Conservation (phyloP, 140 eudicot genomes). For the Ambrosia hybrid region DNA sequence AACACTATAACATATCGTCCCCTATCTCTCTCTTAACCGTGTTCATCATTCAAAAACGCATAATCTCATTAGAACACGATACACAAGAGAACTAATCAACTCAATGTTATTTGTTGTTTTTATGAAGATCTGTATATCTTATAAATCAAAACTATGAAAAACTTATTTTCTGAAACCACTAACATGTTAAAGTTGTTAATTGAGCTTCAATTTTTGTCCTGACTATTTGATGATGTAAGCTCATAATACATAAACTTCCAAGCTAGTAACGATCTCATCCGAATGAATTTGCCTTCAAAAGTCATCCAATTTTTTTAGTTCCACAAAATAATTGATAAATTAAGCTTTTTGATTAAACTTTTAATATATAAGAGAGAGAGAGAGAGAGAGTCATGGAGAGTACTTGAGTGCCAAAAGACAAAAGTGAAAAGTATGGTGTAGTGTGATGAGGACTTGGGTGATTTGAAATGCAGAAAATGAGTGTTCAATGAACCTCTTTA, state of each 20-base stretch:
- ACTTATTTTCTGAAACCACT: too few species aligned
- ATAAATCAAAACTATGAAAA: too few species aligned
- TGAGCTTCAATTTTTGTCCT: not conserved
- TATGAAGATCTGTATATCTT: too few species aligned
- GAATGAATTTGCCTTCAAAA: not conserved
- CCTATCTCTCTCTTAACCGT: too few species aligned
- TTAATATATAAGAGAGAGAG: not conserved
- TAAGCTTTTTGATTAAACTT: not conserved
- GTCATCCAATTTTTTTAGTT: too few species aligned
- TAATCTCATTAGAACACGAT: too few species aligned
- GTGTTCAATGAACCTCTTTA: constrained; percentile 49
- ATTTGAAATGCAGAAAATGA: constrained; percentile 30
- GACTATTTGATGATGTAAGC: not conserved
- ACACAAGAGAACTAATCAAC: too few species aligned
- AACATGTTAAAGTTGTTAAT: not conserved
- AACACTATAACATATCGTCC: too few species aligned
- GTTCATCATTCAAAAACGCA: too few species aligned
- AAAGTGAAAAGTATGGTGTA: constrained; percentile 30
- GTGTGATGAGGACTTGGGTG: constrained; percentile 43
- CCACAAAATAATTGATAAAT: too few species aligned
- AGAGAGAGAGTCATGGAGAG: constrained; percentile 9
- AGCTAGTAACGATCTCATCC: not conserved
- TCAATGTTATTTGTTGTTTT: too few species aligned
- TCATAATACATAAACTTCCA: not conserved
- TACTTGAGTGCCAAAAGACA: constrained; percentile 34